Evolutionary conservation across 192 early-diverging fungal species (phyloP), one percentile per base, ranked within the genome.

Genomic region (Linnemannia zychae): DNA sequence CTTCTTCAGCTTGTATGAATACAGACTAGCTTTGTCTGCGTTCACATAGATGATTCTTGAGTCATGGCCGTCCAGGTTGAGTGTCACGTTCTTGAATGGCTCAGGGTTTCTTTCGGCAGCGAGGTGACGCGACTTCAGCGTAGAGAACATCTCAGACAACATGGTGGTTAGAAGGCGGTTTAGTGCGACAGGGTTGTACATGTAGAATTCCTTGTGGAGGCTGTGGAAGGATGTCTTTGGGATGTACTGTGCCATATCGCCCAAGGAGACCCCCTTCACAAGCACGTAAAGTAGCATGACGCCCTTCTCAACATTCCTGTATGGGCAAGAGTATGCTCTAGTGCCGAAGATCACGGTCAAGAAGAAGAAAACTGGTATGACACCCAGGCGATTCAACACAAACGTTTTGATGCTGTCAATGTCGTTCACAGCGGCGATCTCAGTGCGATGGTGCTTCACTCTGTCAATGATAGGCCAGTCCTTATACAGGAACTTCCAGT

Each of bases 51-150:
- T 63, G 1, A 68, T 67, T 34, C 81, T 24, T n/a, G 65, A 67
- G 67, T 82, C 81, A 82, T 82, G 81, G 5, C 81, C 81, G 76
- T 82, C 81, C n/a, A 82, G 34, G 47, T 47, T 4, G 33, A 82
- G 52, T 13, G 81, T 82, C 28, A 84, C 68, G 38, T 84, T 75
- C 53, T 84, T 68, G 57, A 78, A 84, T n/a, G 67, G 7, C 36
- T 69, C 46, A 66, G 76, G 82, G 74, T 84, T 84, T 18, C 24
- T 28, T 20, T 52, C 63, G 50, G 1, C 76, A 37, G 28, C 66
- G 65, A 63, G 69, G 33, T 74, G 72, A 36, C 76, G 69, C 47
- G 77, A 46, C 46, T 57, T 50, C 11, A 75, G 17, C 12, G 22
- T 72, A 3, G 82, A 84, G 71, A 71, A 84, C 76, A 84, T 84